Base-by-base conservation (phyloP, 2,329 filamentous ascomycete species). In the Xylaria sp. region DNA sequence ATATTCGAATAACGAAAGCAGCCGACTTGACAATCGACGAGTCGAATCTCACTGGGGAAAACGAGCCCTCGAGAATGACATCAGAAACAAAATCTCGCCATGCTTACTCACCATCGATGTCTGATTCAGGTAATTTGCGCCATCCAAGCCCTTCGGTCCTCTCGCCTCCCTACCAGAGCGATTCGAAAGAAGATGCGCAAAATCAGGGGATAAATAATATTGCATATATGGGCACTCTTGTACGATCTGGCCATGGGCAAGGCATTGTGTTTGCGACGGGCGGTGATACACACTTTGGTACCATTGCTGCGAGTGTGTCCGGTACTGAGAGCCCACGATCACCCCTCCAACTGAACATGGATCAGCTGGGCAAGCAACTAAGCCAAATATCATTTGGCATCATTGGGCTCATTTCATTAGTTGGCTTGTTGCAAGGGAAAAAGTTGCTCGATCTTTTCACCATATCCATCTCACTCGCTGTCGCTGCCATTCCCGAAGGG, bases 221-320 rank as follows among this genome's bases (percentile, higher is more conserved):
- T 79, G 96, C 94, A 1, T 98, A 98, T 80, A 98, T 99, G 94
- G 96, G 96, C 34, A 99, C 96, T 2, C 82, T 99, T 73, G 94
- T 99, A 41, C 93, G 95, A 73, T 98, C 95, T 44, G 96, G 96
- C 12, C 92, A 99, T 77, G 96, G 96, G 0, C 94, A 97, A 80
- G 96, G 96, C 52, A 91, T 99, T 73, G 96, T 99, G n/a, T 97
- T 98, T 79, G 94, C 94, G 9, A 99, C 96, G 7, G 97, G 97
- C 65, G 92, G 92, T 39, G 90, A 93, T 68, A 99, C 97, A 0
- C 94, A 98, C 76, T 98, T 99, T 81, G 96, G 96, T 51, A 95
- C 94, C 59, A 99, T 99, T 75, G 97, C 95, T 23, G 92, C 94
- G 18, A 98, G 94, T 63, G 88, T 99, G 32, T 94, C 95, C 58